Evolutionary conservation across 2,329 filamentous ascomycete species (phyloP).

Genomic region (Aspergillus sp.): DNA sequence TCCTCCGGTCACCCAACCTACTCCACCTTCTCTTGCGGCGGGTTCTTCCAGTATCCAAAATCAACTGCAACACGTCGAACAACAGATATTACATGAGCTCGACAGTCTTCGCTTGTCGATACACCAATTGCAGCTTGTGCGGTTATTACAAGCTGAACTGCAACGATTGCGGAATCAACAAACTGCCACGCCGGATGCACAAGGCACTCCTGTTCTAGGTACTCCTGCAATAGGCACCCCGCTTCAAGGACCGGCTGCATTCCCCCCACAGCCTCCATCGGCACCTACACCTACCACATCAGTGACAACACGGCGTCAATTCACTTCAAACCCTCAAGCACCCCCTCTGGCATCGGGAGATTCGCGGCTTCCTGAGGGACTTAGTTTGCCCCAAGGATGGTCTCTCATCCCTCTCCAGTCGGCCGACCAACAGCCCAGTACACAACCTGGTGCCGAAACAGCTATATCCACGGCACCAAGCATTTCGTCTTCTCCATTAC

Average conservation of each 20-base stretch:
- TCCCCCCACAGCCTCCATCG: conserved; percentile 12
- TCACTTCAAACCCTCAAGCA: conserved; percentile 21
- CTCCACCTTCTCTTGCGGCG: neutral
- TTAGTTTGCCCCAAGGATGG: conserved; percentile 46
- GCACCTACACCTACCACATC: conserved; percentile 3
- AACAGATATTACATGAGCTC: conserved; percentile 61
- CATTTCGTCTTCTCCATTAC: no score
- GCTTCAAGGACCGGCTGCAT: conserved; percentile 5
- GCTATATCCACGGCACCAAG: neutral
- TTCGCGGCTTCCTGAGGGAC: conserved; percentile 42
- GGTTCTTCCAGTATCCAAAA: conserved; percentile 40
- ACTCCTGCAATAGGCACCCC: neutral
- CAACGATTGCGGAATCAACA: conserved; percentile 53
- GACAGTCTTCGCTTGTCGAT: conserved; percentile 54
- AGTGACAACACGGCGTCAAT: conserved; percentile 21
- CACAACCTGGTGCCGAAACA: neutral
- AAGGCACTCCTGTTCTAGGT: conserved; percentile 1
- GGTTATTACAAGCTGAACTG: conserved; percentile 59
- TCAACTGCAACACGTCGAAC: conserved; percentile 59
- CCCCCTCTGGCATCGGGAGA: conserved; percentile 35
- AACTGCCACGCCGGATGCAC: conserved; percentile 11
- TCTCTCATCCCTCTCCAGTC: conserved; percentile 24
- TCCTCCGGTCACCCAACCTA: conserved; percentile 4
- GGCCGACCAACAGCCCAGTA: conserved; percentile 4
- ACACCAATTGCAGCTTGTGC: conserved; percentile 61